These are phyloP conservation scores for Vigna radiata DNA, from an alignment of 306 rosid genomes.

Conservation along the genomic window DNA sequence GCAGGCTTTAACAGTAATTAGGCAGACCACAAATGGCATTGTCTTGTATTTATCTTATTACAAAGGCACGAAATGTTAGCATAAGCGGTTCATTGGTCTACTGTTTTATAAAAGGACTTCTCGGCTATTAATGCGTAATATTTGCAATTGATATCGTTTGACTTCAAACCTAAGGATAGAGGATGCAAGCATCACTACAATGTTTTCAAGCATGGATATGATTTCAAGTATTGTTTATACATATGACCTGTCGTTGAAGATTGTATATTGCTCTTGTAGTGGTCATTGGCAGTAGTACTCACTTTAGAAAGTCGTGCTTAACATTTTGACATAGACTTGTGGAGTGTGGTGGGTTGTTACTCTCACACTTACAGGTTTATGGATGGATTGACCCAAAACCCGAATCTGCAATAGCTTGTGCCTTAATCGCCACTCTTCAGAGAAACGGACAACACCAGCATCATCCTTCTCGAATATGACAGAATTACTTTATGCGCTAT, in stretches of 20 bases:
- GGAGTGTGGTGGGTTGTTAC: constrained; percentile 35
- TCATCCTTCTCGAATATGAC: constrained; percentile 29
- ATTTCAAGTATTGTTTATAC: not conserved
- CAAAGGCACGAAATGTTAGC: not conserved
- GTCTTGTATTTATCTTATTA: not conserved
- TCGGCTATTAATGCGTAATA: not conserved
- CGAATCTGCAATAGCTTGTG: not conserved
- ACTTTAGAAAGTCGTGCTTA: constrained; percentile 31
- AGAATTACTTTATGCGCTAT: constrained; percentile 25
- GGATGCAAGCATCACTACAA: not conserved
- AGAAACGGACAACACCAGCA: constrained; percentile 23
- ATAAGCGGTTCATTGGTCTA: not conserved
- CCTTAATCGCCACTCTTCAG: constrained; percentile 29
- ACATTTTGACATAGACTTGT: constrained; percentile 12
- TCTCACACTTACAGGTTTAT: constrained; percentile 40
- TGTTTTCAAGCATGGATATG: not conserved
- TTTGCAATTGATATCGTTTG: not conserved
- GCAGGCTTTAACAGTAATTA: not conserved
- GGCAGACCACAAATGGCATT: not conserved
- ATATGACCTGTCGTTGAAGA: not conserved
- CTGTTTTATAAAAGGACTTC: not conserved
- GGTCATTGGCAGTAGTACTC: not conserved
- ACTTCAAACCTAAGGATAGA: not conserved
- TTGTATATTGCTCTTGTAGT: not conserved
- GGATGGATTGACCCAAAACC: constrained; percentile 39